A percentile compares a stretch with the other conserved stretches of the same genome.
Conservation (phyloP, 78 protist genomes). For the Polysphondylium violaceum region DNA sequence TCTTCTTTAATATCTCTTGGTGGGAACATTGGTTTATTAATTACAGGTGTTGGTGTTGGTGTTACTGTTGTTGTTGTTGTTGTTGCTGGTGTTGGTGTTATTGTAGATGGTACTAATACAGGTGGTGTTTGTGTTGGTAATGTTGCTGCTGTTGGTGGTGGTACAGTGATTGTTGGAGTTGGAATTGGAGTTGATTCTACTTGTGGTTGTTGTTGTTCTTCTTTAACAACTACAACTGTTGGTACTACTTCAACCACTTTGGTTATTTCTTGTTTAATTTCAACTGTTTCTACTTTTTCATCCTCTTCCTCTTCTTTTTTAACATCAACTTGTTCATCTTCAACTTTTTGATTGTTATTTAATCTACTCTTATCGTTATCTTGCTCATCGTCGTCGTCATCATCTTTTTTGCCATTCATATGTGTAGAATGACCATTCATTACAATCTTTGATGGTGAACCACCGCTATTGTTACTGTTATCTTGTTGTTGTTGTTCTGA, state of each 20-base stretch:
- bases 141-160: not conserved
- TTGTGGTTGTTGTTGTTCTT: conserved; percentile 3
- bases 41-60: conserved; percentile 15
- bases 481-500: not conserved
- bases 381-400: conserved; percentile 18
- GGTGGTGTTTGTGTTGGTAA: conserved; percentile 12
- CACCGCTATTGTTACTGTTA: not conserved
- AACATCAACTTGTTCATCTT: conserved; percentile 10
- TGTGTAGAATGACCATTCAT: not conserved
- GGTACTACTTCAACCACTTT: not conserved
- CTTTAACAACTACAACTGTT: not conserved
- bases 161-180: conserved; percentile 5
- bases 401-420: not conserved
- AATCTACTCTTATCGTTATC: not conserved
- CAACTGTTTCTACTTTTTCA: not conserved
- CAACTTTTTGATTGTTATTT: not conserved
- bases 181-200: not conserved
- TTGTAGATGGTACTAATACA: not conserved
- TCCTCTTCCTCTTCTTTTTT: not conserved
- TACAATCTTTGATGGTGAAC: not conserved
- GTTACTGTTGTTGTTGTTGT: not conserved
- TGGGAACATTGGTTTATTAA: not conserved
- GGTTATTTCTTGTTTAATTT: not conserved
- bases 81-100: not conserved
- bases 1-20: conserved; percentile 27